These are phyloP conservation scores for Acanthamoeba sp. DNA, from an alignment of 208 protist species.

Conservation along the genomic window DNA sequence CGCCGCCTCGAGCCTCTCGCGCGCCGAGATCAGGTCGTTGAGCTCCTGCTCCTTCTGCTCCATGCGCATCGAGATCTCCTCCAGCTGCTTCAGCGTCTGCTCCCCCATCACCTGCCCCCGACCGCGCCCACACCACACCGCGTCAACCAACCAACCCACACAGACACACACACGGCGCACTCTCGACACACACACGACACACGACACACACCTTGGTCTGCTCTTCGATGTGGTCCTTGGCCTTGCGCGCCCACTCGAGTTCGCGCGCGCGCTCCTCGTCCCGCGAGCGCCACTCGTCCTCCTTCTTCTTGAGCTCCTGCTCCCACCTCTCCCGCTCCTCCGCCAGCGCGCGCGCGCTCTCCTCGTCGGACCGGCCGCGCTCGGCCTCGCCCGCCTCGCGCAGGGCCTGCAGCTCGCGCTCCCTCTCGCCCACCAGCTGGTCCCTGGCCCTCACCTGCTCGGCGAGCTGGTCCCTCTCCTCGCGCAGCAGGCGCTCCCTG, in stretches of 20 bases:
- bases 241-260: not conserved
- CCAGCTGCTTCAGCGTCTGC: conserved; percentile 71
- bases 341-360: not conserved
- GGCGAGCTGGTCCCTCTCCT: not conserved
- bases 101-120: conserved; percentile 51
- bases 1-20: not conserved
- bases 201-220: conserved; percentile 11
- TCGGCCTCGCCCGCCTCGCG: not conserved
- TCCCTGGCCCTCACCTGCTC: not conserved
- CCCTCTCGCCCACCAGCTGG: not conserved
- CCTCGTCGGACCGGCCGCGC: not conserved
- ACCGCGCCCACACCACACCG: too few relatives aligned
- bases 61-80: conserved; percentile 39
- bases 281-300: not conserved
- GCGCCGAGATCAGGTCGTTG: not conserved
- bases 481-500: not conserved
- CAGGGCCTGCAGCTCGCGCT: not conserved
- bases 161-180: not conserved
- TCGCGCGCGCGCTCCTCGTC: conserved; percentile 17
- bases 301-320: not conserved
- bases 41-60: conserved; percentile 37
- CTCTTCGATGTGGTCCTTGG: conserved; percentile 47
- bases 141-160: not conserved
- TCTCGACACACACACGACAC: too few relatives aligned
- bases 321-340: conserved; percentile 23